phyloP scores from a whole-genome alignment of 2,329 filamentous ascomycete genomes.

The Penicillium polonicum region DNA sequence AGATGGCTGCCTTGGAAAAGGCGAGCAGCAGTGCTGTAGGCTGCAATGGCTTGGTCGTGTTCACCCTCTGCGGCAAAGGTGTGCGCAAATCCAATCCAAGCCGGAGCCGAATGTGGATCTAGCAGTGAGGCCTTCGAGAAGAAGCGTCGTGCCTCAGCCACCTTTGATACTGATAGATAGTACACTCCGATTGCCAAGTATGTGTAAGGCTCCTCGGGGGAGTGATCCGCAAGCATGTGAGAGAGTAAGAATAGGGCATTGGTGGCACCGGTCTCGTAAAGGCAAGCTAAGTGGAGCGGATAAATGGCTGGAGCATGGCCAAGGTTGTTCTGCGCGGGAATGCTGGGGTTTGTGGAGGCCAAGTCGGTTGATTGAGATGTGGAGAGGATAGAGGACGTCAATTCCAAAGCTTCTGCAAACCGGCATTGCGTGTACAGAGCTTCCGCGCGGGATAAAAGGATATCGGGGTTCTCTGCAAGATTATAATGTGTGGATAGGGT shows the following conservation, averaged over 20 bases:
- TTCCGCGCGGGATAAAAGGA: slow-evolving; percentile 85
- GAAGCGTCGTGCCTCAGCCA: slow-evolving; percentile 89
- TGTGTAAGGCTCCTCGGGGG: slow-evolving; percentile 85
- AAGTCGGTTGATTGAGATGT: slow-evolving; percentile 83
- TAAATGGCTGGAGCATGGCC: slow-evolving; percentile 61
- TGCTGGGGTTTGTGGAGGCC: slow-evolving; percentile 27
- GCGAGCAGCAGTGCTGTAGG: slow-evolving; percentile 91
- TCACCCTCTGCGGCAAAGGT: slow-evolving; percentile 97
- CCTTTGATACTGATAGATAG: slow-evolving; percentile 84
- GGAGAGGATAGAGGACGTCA: slow-evolving; percentile 79
- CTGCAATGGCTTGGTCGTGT: slow-evolving; percentile 96
- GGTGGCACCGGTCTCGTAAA: slow-evolving; percentile 82
- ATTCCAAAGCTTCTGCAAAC: slow-evolving; percentile 78
- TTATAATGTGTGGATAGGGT: slow-evolving; percentile 92
- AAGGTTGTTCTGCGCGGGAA: slow-evolving; percentile 38
- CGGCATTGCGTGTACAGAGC: slow-evolving; percentile 92
- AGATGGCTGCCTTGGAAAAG: slow-evolving; percentile 96
- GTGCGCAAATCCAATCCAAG: slow-evolving; percentile 98
- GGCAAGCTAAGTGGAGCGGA: slow-evolving; percentile 84
- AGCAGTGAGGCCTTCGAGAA: slow-evolving; percentile 98
- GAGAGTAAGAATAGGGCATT: slow-evolving; percentile 89
- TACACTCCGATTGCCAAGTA: slow-evolving; percentile 96
- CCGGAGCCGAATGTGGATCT: slow-evolving; percentile 94
- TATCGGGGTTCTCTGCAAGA: slow-evolving; percentile 79
- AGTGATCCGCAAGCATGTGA: slow-evolving; percentile 87